phyloP scores from a whole-genome alignment of 257 asterid species.

The Scutellaria minor region DNA sequence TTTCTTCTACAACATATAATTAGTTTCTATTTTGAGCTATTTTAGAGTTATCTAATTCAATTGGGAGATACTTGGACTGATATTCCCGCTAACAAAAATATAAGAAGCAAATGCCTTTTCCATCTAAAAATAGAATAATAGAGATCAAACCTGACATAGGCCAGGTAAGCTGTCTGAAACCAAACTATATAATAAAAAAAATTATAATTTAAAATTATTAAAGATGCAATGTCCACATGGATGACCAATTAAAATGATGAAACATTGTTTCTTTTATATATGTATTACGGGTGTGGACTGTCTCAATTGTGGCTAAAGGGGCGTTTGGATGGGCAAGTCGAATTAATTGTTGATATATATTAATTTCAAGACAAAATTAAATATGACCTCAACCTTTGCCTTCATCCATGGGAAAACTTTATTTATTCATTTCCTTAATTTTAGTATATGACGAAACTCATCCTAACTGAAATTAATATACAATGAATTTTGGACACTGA shows the following conservation, averaged over 20 bases:
- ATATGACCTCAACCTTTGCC: not conserved
- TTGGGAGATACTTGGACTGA: too few relatives aligned
- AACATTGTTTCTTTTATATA: not conserved
- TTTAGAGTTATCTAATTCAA: too few relatives aligned
- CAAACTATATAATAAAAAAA: not conserved
- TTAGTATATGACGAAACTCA: too few relatives aligned
- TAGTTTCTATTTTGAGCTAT: too few relatives aligned
- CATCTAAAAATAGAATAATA: not conserved
- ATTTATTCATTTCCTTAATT: too few relatives aligned
- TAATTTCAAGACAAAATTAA: not conserved
- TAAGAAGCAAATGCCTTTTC: not conserved
- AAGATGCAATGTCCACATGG: constrained; percentile 12
- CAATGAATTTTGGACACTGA: too few relatives aligned
- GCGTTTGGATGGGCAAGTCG: constrained; percentile 37
- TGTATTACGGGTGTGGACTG: constrained; percentile 12
- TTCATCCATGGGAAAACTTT: too few relatives aligned
- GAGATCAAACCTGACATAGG: not conserved
- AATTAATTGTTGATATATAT: not conserved
- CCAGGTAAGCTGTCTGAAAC: not conserved
- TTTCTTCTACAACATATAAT: too few relatives aligned
- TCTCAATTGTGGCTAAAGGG: constrained; percentile 31
- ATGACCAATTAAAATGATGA: constrained; percentile 18
- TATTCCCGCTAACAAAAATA: too few relatives aligned
- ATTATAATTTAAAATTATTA: not conserved
- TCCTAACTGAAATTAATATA: too few relatives aligned